phyloP scores from a whole-genome alignment of 208 protist genomes.

The Trypanosoma congolense region DNA sequence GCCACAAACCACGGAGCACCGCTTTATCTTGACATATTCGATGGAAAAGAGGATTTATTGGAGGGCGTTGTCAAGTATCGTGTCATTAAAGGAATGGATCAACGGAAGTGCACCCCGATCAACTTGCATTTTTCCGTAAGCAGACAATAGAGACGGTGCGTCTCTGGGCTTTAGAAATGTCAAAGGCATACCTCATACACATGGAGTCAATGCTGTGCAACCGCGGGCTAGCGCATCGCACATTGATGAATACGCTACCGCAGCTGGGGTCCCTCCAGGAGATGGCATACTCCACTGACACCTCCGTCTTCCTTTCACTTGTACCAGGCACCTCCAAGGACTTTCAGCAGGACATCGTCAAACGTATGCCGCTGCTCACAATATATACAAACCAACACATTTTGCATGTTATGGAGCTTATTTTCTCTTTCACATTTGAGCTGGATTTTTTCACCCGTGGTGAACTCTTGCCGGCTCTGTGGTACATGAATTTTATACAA shows the following conservation, averaged over 20 bases:
- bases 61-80: constrained; percentile 77
- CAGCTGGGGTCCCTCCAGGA: constrained; percentile 62
- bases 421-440: constrained; percentile 68
- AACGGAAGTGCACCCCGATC: constrained; percentile 43
- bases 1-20: constrained; percentile 59
- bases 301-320: constrained; percentile 58
- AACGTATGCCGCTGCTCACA: constrained; percentile 51
- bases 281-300: constrained; percentile 63
- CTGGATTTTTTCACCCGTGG: constrained; percentile 69
- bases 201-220: constrained; percentile 86
- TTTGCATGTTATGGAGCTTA: constrained; percentile 63
- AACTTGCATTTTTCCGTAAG: constrained; percentile 46
- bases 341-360: constrained; percentile 45
- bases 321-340: constrained; percentile 36
- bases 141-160: constrained; percentile 61
- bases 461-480: constrained; percentile 67
- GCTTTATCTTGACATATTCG: constrained; percentile 68
- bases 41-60: constrained; percentile 55
- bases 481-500: constrained; percentile 74
- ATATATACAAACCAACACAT: constrained; percentile 65
- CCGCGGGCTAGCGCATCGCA: constrained; percentile 72
- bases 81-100: constrained; percentile 69
- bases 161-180: constrained; percentile 56
- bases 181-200: constrained; percentile 64
- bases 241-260: constrained; percentile 63